These are phyloP conservation scores for Zygoascus flipseniorum DNA, from an alignment of 805 yeast genomes.

Conservation along the genomic window DNA sequence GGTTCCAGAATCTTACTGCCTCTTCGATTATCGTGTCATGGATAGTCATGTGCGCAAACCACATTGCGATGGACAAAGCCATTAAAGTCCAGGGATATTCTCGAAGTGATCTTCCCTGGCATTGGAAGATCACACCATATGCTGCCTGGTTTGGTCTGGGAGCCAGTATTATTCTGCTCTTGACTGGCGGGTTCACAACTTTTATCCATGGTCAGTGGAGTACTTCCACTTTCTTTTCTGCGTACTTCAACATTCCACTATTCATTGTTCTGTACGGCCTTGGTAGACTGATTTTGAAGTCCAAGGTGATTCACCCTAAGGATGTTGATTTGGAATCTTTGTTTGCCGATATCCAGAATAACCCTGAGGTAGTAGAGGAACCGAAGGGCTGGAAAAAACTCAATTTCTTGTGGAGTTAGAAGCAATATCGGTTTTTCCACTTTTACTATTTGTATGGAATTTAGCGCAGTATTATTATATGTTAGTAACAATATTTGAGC, in stretches of 20 bases:
- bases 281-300: constrained; percentile 31
- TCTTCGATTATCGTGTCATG: constrained; percentile 47
- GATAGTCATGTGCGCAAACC: constrained; percentile 43
- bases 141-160: constrained; percentile 4
- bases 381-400: constrained; percentile 4
- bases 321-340: constrained; percentile 11
- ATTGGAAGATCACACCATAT: constrained; percentile 33
- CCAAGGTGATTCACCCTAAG: constrained; percentile 6
- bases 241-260: constrained; percentile 58
- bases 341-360: not conserved
- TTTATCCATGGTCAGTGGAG: constrained; percentile 59
- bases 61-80: constrained; percentile 40
- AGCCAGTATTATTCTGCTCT: constrained; percentile 33
- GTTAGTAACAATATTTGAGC: not conserved
- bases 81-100: constrained; percentile 33
- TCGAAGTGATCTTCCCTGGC: constrained; percentile 40
- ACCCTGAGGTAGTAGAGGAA: constrained; percentile 5
- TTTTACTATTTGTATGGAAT: not conserved
- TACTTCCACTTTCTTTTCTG: constrained; percentile 51
- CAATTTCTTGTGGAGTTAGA: constrained; percentile 5
- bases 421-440: no score
- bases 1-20: constrained; percentile 24
- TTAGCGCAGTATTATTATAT: not conserved
- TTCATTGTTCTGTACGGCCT: constrained; percentile 34
- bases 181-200: constrained; percentile 56